Evolutionary conservation across 106 monocot species (phyloP), one percentile per base, ranked within the genome.

Genomic region (Allium fistulosum): DNA sequence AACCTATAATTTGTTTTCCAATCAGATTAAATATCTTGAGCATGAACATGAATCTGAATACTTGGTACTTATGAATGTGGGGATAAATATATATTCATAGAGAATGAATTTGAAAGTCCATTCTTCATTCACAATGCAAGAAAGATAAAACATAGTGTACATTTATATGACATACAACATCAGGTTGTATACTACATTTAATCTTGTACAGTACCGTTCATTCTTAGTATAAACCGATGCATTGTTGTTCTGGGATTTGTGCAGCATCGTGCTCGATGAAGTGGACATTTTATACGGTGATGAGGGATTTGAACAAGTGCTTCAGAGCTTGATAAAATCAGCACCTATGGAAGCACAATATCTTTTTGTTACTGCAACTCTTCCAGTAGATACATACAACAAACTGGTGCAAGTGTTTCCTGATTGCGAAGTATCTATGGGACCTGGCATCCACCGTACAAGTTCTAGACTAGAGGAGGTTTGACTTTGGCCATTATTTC

Each of bases 401-500:
- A 99, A 87, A 75, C 63, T 99, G 66, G 90, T 99, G 28, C 84
- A 81, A 79, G 37, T 80, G 9, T 99, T 93, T 82, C 93, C 99
- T 50, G 99, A 99, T 47, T 85, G 85, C 57, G 85, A 83, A 81
- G 85, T 87, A 60, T 76, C 81, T 56, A 89, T 90, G 87, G 99
- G 93, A 22, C 99, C 99, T 59, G 90, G 93, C 22, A 81, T 93
- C 71, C 99, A 99, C 66, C 93, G 99, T 7, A 93, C 87, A 59
- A 93, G 93, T 80, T 83, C 93, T 61, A 77, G 82, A 26, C 99
- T 99, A 48, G 93, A 99, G 76, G 99, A 99, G 90, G 97, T 99
- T 57, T 17, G 67, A 26, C 52, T 48, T 48, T 37, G 37, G 37
- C 37, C 1, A 2, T 37, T 37, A 37, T 37, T 37, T 2, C 37